Conservation (phyloP, 2,329 filamentous ascomycete species). For the Hymenoscyphus albidus region DNA sequence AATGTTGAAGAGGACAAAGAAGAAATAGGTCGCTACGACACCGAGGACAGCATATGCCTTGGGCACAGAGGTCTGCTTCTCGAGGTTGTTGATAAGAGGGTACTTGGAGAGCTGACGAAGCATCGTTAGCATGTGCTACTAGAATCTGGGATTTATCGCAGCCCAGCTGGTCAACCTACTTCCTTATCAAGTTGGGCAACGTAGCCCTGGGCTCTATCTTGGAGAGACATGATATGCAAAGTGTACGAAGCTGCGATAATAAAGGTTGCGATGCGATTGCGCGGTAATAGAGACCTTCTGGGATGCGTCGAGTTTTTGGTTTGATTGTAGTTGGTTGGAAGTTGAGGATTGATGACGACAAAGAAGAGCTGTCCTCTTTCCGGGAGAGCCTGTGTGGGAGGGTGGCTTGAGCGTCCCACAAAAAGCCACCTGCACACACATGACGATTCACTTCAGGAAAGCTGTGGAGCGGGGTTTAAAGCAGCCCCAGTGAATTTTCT, state of each 20-base stretch:
- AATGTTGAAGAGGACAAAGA: conserved; percentile 90
- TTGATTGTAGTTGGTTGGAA: not conserved
- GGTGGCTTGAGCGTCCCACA: not conserved
- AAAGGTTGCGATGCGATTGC: not conserved
- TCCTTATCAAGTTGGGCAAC: conserved; percentile 78
- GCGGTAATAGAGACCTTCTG: too few species aligned
- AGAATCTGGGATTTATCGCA: not conserved
- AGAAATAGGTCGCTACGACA: conserved; percentile 75
- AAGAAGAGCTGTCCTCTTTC: conserved; percentile 6
- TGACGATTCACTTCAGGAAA: not conserved
- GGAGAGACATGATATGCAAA: conserved; percentile 61
- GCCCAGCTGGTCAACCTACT: conserved; percentile 43
- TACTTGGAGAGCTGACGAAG: conserved; percentile 72
- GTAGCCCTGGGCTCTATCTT: conserved; percentile 73
- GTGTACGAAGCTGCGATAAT: not conserved
- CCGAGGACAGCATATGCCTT: conserved; percentile 83
- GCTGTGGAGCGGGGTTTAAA: too few species aligned
- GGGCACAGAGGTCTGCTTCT: conserved; percentile 77
- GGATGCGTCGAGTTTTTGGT: not conserved
- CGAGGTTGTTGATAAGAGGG: conserved; percentile 76
- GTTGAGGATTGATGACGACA: conserved; percentile 11
- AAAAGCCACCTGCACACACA: not conserved
- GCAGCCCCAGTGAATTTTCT: too few species aligned
- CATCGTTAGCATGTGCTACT: conserved; percentile 8
- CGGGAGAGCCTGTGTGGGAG: not conserved